Percentiles rank a stretch among this genome's conserved stretches.
These are phyloP conservation scores for Sphagnum magellanicum DNA, from an alignment of 228 moss, liverwort and hornwort species.

Conservation along the genomic window DNA sequence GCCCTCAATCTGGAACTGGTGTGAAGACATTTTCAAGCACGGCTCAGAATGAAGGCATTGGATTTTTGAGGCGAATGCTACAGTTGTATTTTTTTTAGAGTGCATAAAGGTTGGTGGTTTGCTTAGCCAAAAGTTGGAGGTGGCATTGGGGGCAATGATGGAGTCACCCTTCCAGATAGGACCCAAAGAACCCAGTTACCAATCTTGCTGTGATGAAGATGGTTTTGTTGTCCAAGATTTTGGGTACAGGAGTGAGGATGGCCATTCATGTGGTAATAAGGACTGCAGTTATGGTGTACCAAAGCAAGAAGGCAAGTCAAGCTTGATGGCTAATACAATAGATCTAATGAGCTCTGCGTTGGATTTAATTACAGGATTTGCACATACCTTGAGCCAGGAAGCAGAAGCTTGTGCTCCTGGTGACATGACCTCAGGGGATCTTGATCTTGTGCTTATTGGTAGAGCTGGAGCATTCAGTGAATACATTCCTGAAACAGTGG, in stretches of 20 bases:
- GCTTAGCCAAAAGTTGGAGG: slow-evolving; percentile 32
- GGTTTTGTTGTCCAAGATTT: slow-evolving; percentile 14
- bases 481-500: slow-evolving; percentile 25
- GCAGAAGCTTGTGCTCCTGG: slow-evolving; percentile 9
- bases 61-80: slow-evolving; percentile 29
- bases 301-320: slow-evolving; percentile 40
- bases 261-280: too few species aligned
- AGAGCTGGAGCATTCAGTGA: slow-evolving; percentile 39
- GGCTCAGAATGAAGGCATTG: slow-evolving; percentile 13
- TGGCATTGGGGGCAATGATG: slow-evolving; percentile 31
- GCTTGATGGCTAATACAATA: slow-evolving; percentile 49
- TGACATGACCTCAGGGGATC: slow-evolving; percentile 18
- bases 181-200: slow-evolving; percentile 28
- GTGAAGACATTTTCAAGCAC: slow-evolving; percentile 9
- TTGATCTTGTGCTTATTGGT: slow-evolving; percentile 11
- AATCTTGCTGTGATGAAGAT: slow-evolving; percentile 27
- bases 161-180: slow-evolving; percentile 28
- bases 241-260: slow-evolving; percentile 18
- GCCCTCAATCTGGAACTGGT: slow-evolving; percentile 25
- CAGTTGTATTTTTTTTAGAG: slow-evolving; percentile 48
- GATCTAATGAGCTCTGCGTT: slow-evolving; percentile 76
- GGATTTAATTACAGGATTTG: slow-evolving; percentile 42
- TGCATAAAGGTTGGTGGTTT: slow-evolving; percentile 31
- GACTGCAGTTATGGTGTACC: slow-evolving; percentile 3
- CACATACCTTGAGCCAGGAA: slow-evolving; percentile 14